Evolutionary conservation across 306 rosid genomes (phyloP), one percentile per base, ranked within the genome.

Genomic region (Gastrolobium villosum): DNA sequence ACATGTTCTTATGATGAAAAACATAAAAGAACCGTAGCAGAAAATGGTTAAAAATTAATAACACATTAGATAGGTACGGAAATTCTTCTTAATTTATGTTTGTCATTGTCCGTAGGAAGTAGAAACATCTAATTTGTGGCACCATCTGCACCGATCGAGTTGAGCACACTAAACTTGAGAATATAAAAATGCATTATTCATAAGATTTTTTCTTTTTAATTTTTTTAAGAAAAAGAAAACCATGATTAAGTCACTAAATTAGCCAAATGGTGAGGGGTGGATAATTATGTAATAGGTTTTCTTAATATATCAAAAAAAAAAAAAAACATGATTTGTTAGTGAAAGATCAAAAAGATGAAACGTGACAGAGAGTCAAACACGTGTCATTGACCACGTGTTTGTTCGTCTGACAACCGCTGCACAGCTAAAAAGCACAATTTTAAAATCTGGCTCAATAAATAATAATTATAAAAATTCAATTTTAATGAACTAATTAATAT

Each of bases 61-160:
- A 10, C 7, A 9, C 31, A 70, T n/a, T 37, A 10, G 15, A 35
- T 4, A 28, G 15, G 15, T 56, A 43, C 11, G 39, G 0, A 34
- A 52, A 3, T 50, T 9, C 7, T 32, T 39, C 30, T 7, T 6
- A 36, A 20, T 20, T 2, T 0, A 5, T 34, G 6, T 10, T 35
- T 49, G 39, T 20, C 6, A 6, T 30, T 36, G 43, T 63, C 10
- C 7, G 5, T 10, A 10, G 44, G 36, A 63, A 75, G 41, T 7
- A 70, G 46, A 35, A 49, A 60, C 45, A 70, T 20, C 35, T 74
- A 36, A 49, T 34, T 46, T 50, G 48, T 49, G 72, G 52, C 62
- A 62, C 71, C 7, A 6, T 32, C 35, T 15, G 13, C 50, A 31
- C 11, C 15, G 7, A 14, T 67, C 6, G 4, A 68, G 11, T 68